Conservation (phyloP, 495 filamentous ascomycete genomes). For the Penicillium crystallinum region DNA sequence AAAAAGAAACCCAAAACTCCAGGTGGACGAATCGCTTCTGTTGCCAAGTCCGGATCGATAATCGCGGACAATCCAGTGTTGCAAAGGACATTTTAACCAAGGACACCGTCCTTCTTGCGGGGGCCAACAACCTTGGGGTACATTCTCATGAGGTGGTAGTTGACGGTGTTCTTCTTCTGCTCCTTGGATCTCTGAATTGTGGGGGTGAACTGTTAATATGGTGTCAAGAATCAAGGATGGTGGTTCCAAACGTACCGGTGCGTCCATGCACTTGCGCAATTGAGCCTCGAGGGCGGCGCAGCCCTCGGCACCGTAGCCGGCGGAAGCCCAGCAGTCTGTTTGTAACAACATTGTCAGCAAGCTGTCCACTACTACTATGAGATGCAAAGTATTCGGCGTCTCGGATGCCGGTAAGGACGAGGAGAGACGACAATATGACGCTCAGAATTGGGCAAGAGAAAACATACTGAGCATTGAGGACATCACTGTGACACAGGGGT, state of each 20-base stretch:
- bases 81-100: constrained; percentile 28
- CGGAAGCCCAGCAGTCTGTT: constrained; percentile 90
- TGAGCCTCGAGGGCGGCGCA: constrained; percentile 78
- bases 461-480: constrained; percentile 79
- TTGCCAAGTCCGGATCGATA: not conserved
- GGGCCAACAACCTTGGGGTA: constrained; percentile 71
- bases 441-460: not conserved
- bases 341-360: constrained; percentile 6
- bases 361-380: not conserved
- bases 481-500: constrained; percentile 83
- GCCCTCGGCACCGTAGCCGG: constrained; percentile 65
- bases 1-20: constrained; percentile 22
- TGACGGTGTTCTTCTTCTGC: constrained; percentile 80
- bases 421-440: not conserved
- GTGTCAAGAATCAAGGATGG: not conserved
- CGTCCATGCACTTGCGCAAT: constrained; percentile 91
- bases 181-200: constrained; percentile 53
- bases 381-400: not conserved
- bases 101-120: constrained; percentile 59
- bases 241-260: constrained; percentile 48
- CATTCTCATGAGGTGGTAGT: constrained; percentile 87
- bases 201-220: constrained; percentile 11
- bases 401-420: not conserved
- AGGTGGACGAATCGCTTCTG: constrained; percentile 9
- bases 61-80: not conserved